A percentile compares a stretch with the other conserved stretches of the same genome.
These are phyloP conservation scores for Kalmusia sp. DNA, from an alignment of 2,329 filamentous ascomycete species.

Conservation along the genomic window DNA sequence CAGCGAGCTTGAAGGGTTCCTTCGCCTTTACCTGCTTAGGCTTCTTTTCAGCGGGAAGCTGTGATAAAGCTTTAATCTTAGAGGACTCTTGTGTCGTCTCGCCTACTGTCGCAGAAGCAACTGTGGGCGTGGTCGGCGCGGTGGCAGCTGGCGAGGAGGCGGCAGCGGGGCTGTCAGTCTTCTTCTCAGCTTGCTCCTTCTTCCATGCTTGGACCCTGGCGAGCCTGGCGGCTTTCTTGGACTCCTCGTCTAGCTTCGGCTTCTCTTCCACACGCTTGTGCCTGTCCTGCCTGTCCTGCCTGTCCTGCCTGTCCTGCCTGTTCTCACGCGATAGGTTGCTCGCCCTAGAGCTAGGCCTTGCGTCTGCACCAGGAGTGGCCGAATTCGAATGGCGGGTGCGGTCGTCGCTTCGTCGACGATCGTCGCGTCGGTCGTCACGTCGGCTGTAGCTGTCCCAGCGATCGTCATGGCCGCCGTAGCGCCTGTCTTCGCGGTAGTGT, in stretches of 20 bases:
- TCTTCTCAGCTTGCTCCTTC: conserved; percentile 69
- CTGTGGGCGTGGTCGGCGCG: conserved; percentile 66
- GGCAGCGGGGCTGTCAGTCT: conserved; percentile 69
- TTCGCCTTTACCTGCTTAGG: conserved; percentile 52
- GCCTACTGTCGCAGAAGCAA: conserved; percentile 41
- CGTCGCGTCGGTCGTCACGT: conserved; percentile 71
- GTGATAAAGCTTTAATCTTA: conserved; percentile 84
- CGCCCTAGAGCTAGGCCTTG: conserved; percentile 30
- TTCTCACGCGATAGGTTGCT: too few relatives aligned
- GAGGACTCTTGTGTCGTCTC: conserved; percentile 56
- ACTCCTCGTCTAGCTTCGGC: conserved; percentile 32
- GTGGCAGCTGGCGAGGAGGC: conserved; percentile 61
- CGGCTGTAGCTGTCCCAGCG: conserved; percentile 69
- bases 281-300: conserved; percentile 53
- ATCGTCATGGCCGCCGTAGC: conserved; percentile 63
- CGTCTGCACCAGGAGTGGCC: conserved; percentile 50
- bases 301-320: too few relatives aligned
- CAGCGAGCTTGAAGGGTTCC: conserved; percentile 46
- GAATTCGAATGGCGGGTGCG: conserved; percentile 76
- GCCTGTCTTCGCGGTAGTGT: conserved; percentile 62
- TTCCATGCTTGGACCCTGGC: conserved; percentile 92
- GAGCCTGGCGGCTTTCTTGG: conserved; percentile 26
- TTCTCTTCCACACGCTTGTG: conserved; percentile 63
- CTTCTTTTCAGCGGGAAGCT: conserved; percentile 82
- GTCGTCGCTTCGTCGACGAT: conserved; percentile 68